Conservation (phyloP, 768 basidiomycete genomes). For the Suillus sp. region DNA sequence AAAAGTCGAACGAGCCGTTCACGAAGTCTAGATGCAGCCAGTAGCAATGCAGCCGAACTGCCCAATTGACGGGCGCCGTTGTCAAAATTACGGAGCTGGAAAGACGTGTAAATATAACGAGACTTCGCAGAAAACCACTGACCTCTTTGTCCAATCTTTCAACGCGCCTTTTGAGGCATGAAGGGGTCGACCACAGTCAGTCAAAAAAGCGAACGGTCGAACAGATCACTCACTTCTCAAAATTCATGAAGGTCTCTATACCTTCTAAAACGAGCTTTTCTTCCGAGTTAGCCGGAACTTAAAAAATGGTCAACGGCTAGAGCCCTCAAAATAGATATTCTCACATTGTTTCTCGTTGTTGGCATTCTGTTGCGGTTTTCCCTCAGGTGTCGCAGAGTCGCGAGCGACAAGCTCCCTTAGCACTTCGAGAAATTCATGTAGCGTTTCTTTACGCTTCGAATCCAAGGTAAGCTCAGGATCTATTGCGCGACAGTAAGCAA, state of each 20-base stretch:
- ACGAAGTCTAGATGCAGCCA: slow-evolving; percentile 44
- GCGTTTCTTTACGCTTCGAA: neutral
- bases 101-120: neutral
- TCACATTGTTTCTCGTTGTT: neutral
- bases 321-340: neutral
- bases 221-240: slow-evolving; percentile 44
- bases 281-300: slow-evolving; percentile 43
- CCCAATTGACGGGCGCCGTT: slow-evolving; percentile 48
- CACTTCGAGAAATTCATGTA: slow-evolving; percentile 5
- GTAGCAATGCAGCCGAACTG: slow-evolving; percentile 46
- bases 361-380: neutral
- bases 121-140: neutral
- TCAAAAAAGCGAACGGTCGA: slow-evolving; percentile 10
- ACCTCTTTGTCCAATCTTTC: slow-evolving; percentile 43
- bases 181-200: slow-evolving; percentile 9
- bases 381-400: neutral
- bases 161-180: slow-evolving; percentile 31
- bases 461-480: slow-evolving; percentile 1
- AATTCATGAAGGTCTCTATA: slow-evolving; percentile 48
- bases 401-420: neutral
- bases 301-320: slow-evolving; percentile 10
- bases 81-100: slow-evolving; percentile 46
- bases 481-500: neutral
- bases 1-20: slow-evolving; percentile 44
- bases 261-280: slow-evolving; percentile 53